Conservation (phyloP, 768 basidiomycete species). For the Solioccasus polychromus region DNA sequence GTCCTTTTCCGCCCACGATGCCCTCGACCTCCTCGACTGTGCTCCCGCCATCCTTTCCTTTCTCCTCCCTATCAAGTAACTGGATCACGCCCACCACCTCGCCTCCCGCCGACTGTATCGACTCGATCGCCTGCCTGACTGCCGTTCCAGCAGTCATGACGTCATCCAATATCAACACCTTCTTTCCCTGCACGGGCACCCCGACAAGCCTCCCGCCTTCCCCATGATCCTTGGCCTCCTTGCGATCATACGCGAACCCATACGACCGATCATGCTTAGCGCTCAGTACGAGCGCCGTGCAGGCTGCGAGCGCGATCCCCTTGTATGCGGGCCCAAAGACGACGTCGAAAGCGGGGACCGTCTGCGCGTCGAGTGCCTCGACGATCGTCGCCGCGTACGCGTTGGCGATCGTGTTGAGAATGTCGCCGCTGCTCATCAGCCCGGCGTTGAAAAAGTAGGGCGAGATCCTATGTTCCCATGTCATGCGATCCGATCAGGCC, state of each 20-base stretch:
- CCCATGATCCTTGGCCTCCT: slow-evolving; percentile 94
- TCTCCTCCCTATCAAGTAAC: slow-evolving; percentile 66
- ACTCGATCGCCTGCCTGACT: slow-evolving; percentile 76
- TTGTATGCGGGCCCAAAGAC: slow-evolving; percentile 98
- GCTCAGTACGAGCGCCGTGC: slow-evolving; percentile 73
- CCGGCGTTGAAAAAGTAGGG: slow-evolving; percentile 99
- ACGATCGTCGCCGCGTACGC: slow-evolving; percentile 87
- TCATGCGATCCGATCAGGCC: background rate
- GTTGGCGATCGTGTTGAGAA: slow-evolving; percentile 70
- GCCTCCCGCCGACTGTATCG: slow-evolving; percentile 66
- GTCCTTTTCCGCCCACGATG: slow-evolving; percentile 62
- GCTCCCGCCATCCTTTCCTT: slow-evolving; percentile 48
- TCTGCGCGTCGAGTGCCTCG: slow-evolving; percentile 30
- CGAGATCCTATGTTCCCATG: slow-evolving; percentile 53
- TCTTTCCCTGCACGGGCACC: slow-evolving; percentile 72
- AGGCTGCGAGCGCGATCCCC: slow-evolving; percentile 89
- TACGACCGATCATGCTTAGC: slow-evolving; percentile 61
- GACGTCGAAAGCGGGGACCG: slow-evolving; percentile 60
- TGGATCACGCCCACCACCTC: slow-evolving; percentile 87
- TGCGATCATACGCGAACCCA: slow-evolving; percentile 90
- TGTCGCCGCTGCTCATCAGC: slow-evolving; percentile 77
- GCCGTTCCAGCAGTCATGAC: slow-evolving; percentile 95
- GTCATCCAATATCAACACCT: slow-evolving; percentile 90
- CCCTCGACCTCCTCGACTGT: slow-evolving; percentile 82
- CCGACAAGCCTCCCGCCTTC: slow-evolving; percentile 94